Percentiles rank a stretch among this genome's conserved stretches.
phyloP scores from a whole-genome alignment of 2,329 filamentous ascomycete species.

The Diaporthe sp. region DNA sequence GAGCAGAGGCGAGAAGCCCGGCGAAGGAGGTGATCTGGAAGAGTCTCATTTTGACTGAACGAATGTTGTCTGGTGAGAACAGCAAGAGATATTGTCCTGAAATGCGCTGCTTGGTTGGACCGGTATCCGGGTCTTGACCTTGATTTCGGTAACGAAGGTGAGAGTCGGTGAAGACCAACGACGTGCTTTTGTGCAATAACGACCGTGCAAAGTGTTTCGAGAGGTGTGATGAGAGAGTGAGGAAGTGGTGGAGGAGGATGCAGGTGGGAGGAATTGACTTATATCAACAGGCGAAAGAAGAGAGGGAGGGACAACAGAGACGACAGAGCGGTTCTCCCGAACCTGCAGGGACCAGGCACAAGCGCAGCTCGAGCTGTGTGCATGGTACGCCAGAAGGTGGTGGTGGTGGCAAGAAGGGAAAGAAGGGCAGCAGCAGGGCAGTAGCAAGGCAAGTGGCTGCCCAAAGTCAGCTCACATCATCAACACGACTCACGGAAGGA shows the following conservation, averaged over 20 bases:
- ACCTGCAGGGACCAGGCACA: slow-evolving; percentile 27
- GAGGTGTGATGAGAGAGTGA: not conserved
- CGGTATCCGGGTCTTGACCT: not conserved
- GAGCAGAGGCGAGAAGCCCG: slow-evolving; percentile 34
- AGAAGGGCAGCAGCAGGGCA: not conserved
- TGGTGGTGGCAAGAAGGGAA: slow-evolving; percentile 3
- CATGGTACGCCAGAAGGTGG: not conserved
- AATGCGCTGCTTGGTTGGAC: not conserved
- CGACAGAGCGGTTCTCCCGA: not conserved
- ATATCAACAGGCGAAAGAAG: slow-evolving; percentile 32
- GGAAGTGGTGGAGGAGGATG: not conserved
- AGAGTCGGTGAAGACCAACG: slow-evolving; percentile 31
- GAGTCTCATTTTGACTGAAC: slow-evolving; percentile 42
- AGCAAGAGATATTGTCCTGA: slow-evolving; percentile 6
- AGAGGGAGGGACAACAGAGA: not conserved
- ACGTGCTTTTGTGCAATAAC: slow-evolving; percentile 31
- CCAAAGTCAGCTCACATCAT: slow-evolving; percentile 34
- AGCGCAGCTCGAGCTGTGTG: slow-evolving; percentile 16
- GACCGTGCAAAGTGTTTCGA: slow-evolving; percentile 30
- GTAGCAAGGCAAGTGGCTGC: no score
- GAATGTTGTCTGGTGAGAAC: slow-evolving; percentile 13
- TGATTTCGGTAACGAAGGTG: slow-evolving; percentile 31
- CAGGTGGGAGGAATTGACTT: slow-evolving; percentile 25
- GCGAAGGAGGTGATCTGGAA: slow-evolving; percentile 35
- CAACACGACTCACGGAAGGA: slow-evolving; percentile 30